Evolutionary conservation across 169 alveolate species (phyloP).

Genomic region (Sarcocystis neurona): DNA sequence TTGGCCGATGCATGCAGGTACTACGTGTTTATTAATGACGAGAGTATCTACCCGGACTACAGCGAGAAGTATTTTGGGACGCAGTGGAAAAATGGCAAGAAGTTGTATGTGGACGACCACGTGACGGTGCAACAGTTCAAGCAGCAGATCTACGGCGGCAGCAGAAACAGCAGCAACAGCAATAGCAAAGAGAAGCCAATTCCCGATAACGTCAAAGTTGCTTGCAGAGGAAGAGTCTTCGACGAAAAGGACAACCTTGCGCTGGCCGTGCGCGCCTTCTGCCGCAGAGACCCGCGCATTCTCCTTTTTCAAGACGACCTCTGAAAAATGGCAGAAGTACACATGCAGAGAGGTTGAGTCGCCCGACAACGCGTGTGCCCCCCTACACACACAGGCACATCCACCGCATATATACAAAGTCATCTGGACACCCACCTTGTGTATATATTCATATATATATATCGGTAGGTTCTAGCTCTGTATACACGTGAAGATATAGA

Average conservation of each 20-base stretch:
- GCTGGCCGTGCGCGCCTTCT: constrained; percentile 84
- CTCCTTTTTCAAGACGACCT: constrained; percentile 76
- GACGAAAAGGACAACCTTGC: constrained; percentile 81
- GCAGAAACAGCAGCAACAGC: background rate
- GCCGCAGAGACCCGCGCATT: constrained; percentile 83
- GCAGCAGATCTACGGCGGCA: constrained; percentile 63
- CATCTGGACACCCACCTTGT: too few species aligned
- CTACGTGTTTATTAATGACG: constrained; percentile 49
- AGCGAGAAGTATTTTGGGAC: constrained; percentile 59
- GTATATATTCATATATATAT: too few species aligned
- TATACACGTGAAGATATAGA: too few species aligned
- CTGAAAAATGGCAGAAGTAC: too few species aligned
- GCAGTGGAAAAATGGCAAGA: constrained; percentile 80
- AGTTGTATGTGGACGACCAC: constrained; percentile 76
- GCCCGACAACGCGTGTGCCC: too few species aligned
- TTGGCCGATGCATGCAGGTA: constrained; percentile 26
- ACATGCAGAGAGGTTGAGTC: too few species aligned
- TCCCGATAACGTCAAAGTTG: constrained; percentile 74
- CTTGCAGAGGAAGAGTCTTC: constrained; percentile 84
- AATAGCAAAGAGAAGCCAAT: background rate
- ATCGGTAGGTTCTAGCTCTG: too few species aligned
- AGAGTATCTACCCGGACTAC: constrained; percentile 34
- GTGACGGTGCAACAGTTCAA: constrained; percentile 79
- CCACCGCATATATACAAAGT: too few species aligned
- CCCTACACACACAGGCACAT: too few species aligned